Conservation (phyloP, 2,329 filamentous ascomycete genomes). For the Ophiostoma novo-ulmi region DNA sequence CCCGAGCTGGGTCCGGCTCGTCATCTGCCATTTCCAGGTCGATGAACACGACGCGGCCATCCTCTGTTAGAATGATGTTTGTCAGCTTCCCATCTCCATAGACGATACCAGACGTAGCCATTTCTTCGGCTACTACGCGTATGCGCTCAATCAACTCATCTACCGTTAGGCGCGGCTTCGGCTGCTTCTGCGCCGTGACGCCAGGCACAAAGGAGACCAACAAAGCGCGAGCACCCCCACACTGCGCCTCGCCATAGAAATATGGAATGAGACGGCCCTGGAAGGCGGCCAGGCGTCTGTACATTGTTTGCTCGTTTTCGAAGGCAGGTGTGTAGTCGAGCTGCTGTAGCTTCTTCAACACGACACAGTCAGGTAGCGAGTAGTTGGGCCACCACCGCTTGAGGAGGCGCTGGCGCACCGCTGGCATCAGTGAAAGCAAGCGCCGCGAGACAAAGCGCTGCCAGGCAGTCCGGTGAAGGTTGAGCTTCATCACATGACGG, state of each 20-base stretch:
- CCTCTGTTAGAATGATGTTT: neutral
- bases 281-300: neutral
- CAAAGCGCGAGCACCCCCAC: conserved; percentile 13
- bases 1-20: neutral
- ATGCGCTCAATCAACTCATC: neutral
- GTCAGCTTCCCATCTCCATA: neutral
- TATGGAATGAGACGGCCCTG: conserved; percentile 16
- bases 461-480: neutral
- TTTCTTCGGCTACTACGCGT: neutral
- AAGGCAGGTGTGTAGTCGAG: neutral
- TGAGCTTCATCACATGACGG: neutral
- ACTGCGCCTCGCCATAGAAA: conserved; percentile 21
- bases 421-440: neutral
- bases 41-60: neutral
- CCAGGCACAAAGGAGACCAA: neutral
- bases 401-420: conserved; percentile 6
- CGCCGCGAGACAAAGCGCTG: neutral
- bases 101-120: neutral
- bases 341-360: conserved; percentile 18
- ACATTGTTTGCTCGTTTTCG: conserved; percentile 17
- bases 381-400: conserved; percentile 14
- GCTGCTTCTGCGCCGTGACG: neutral
- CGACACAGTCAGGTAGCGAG: conserved; percentile 15
- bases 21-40: conserved; percentile 9
- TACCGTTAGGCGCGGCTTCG: neutral